Base-by-base conservation (phyloP, 2,329 filamentous ascomycete species). In the Cercospora sesami region DNA sequence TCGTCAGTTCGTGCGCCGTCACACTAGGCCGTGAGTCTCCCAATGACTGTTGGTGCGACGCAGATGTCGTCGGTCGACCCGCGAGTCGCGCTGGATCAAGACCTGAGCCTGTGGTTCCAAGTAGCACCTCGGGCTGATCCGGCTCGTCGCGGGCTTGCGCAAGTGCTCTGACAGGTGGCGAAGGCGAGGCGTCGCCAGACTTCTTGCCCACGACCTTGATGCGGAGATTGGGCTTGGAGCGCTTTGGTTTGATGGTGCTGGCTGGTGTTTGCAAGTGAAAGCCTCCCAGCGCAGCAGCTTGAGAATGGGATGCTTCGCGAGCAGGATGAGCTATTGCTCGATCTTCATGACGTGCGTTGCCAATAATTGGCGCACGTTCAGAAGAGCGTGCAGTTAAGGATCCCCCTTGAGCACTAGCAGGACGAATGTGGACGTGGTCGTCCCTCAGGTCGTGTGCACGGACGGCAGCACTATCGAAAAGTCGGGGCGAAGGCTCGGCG, bases 131-230 rank as follows among this genome's bases (percentile, higher is more conserved):
- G 63, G 53, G 36, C n/a, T 60, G 58, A 18, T 39, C 45, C 8
- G 30, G 39, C 21, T 60, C 36, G 45, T 70, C 48, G 42, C 31
- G 59, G 14, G 33, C 36, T 62, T 71, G 69, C 55, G 68, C 63
- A 28, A 73, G 69, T 18, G 73, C 72, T 58, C 73, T 74, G 16
- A 70, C 68, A 62, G 73, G 73, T 21, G 71, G 71, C 30, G 70
- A 71, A 36, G 70, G 67, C 57, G 39, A 42, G 4, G 51, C 28
- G 14, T 69, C 61, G 60, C 10, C 45, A 10, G 30, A 26, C 36
- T 62, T 39, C 30, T 67, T 53, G n/a, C 59, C 63, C 28, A 57
- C 62, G n/a, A 70, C 59, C 39, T 60, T 63, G 59, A 70, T 71
- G 55, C 65, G 68, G 21, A 72, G 65, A 60, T 74, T 71, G 21